Evolutionary conservation across 176 grass and related monocot species (phyloP).

Genomic region (Carex littledalei): DNA sequence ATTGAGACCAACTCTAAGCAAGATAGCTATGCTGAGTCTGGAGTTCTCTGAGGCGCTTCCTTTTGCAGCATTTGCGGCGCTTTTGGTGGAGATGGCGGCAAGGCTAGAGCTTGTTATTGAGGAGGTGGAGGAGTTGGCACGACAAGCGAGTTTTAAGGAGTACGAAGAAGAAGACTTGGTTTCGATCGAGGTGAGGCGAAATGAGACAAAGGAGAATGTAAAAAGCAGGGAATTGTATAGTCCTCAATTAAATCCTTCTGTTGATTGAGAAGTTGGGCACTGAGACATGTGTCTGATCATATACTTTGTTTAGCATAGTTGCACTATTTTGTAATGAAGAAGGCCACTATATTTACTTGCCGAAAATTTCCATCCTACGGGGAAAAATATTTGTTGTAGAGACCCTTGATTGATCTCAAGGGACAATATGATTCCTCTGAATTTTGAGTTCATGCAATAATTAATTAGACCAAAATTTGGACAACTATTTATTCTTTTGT

Average conservation of each 20-base stretch:
- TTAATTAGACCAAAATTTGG: conserved; percentile 2
- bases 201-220: conserved; percentile 32
- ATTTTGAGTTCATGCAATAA: conserved; percentile 5
- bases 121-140: conserved; percentile 65
- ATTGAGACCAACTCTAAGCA: conserved; percentile 62
- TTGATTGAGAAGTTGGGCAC: conserved; percentile 1
- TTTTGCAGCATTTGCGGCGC: conserved; percentile 79
- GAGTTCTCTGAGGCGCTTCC: conserved; percentile 90
- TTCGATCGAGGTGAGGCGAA: conserved; percentile 36
- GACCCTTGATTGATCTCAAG: background rate
- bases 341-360: background rate
- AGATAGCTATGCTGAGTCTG: conserved; percentile 65
- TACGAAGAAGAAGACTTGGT: conserved; percentile 41
- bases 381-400: background rate
- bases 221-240: conserved; percentile 18
- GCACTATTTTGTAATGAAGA: background rate
- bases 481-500: background rate
- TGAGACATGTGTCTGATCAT: background rate
- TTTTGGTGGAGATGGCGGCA: conserved; percentile 89
- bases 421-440: background rate
- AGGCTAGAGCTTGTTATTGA: conserved; percentile 86
- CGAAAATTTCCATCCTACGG: too few species aligned
- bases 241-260: background rate
- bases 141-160: conserved; percentile 70
- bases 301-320: background rate